Base-by-base conservation (phyloP, 179 eudicot genomes). In the Actinidia arguta region DNA sequence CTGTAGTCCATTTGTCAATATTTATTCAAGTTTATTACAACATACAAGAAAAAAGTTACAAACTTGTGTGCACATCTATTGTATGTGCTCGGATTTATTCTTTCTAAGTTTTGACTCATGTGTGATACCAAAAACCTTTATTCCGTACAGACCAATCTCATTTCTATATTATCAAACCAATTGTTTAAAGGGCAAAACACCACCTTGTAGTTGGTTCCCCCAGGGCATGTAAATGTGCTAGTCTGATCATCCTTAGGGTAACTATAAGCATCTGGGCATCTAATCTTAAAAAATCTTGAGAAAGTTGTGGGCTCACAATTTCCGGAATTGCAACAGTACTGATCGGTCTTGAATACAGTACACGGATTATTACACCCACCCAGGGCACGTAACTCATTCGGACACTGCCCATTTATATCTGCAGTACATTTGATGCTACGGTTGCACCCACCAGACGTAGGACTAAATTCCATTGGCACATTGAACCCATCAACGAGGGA, bases 311-410 rank as follows among this genome's bases (percentile, higher is more conserved):
- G 82, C 1, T 59, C 64, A 74, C 90, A 90, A 51, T 16, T 83
- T 8, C 87, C 88, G 0, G 87, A 84, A 16, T 73, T 81, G 14
- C 93, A 90, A 73, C 93, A 90, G 47, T 87, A 90, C 8, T 87
- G 2, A 17, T 89, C 0, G 36, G 87, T 89, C 24, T 80, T 87
- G 24, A 83, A 89, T 6, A 87, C 90, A 0, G 89, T 87, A 36
- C 93, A 89, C 0, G 93, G 90, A 73, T 78, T 83, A 69, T 86
- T 87, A 50, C 91, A 90, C 6, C 93, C 93, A 9, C 88, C 89
- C 0, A 76, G 59, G 14, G 90, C 68, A 83, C 31, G 47, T 1
- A 90, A 72, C 63, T 50, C 61, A 1, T 31, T 27, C 0, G 89
- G 90, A 75, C 91, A 87, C 44, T 78, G 84, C 16, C 80, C 36